Base-by-base conservation (phyloP, 2,329 filamentous ascomycete species). In the Trichoderma sp. region DNA sequence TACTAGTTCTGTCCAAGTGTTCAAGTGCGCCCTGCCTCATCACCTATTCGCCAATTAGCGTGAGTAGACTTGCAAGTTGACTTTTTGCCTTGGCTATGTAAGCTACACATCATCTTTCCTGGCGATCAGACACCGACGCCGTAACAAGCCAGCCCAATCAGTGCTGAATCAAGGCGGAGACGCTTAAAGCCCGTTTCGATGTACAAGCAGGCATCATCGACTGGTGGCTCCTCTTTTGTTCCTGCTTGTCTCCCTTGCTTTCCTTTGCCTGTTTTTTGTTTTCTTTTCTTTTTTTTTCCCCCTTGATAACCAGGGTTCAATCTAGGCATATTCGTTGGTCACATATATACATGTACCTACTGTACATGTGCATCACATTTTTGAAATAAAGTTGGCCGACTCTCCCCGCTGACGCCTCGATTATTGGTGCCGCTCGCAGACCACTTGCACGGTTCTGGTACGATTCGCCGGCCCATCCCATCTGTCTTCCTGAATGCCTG, bases 321-420 rank as follows among this genome's bases (percentile, higher is more conserved):
- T 10, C 43, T n/a, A 21, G 8, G n/a, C 43, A 49, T 49, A n/a
- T 5, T 10, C 1, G 40, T n/a, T 47, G 40, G 35, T 40, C 6
- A 47, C 43, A 47, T n/a, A 43, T 7, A 33, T 33, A 33, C 33
- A 11, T 11, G 3, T 33, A 29, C 29, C 29, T 29, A 11, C n/a
- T n/a, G n/a, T n/a, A n/a, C 27, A 27, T 27, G 13, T 43, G 1
- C 40, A 21, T 49, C 43, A 27, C 43, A 21, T 49, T n/a, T 49
- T 11, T 11, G n/a, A 49, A 21, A 21, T 31, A 47, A 61, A 61
- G 58, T 61, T 61, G 21, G 58, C 58, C 58, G 58, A 60, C 5
- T 47, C 37, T 11, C 58, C 58, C 58, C 58, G 31, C 58, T 37
- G 37, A 24, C 58, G 6, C 58, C 21, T 31, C 58, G 2, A 35